Conservation (phyloP, 495 filamentous ascomycete genomes). For the Articulospora tetracladia region DNA sequence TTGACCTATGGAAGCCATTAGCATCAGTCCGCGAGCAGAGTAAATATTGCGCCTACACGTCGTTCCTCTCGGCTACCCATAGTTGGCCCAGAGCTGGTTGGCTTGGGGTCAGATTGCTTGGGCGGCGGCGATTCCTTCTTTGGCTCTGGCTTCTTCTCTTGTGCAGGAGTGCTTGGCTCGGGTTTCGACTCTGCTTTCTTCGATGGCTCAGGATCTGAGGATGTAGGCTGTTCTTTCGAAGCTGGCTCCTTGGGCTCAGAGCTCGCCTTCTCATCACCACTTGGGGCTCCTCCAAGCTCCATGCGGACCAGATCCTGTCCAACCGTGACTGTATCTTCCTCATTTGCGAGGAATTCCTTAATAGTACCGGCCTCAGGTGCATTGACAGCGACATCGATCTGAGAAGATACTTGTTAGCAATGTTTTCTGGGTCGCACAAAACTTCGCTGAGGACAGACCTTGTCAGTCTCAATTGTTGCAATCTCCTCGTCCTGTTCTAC, state of each 20-base stretch:
- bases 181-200: slow-evolving; percentile 36
- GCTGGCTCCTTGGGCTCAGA: slow-evolving; percentile 59
- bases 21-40: background rate
- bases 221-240: slow-evolving; percentile 49
- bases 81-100: slow-evolving; percentile 32
- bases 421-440: background rate
- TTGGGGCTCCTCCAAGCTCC: slow-evolving; percentile 67
- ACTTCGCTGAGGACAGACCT: slow-evolving; percentile 51
- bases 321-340: slow-evolving; percentile 94
- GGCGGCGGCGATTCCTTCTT: slow-evolving; percentile 39
- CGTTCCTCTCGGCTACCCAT: slow-evolving; percentile 83
- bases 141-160: slow-evolving; percentile 28
- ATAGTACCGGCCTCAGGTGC: slow-evolving; percentile 87
- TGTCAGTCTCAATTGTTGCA: slow-evolving; percentile 99
- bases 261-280: slow-evolving; percentile 45
- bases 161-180: slow-evolving; percentile 13
- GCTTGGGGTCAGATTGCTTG: slow-evolving; percentile 33
- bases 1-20: slow-evolving; percentile 64
- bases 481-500: slow-evolving; percentile 97
- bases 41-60: slow-evolving; percentile 53
- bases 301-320: slow-evolving; percentile 87
- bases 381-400: slow-evolving; percentile 45
- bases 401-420: background rate
- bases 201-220: slow-evolving; percentile 51
- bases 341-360: slow-evolving; percentile 86